phyloP scores from a whole-genome alignment of 2,329 filamentous ascomycete species.

The Falciphora oryzae region DNA sequence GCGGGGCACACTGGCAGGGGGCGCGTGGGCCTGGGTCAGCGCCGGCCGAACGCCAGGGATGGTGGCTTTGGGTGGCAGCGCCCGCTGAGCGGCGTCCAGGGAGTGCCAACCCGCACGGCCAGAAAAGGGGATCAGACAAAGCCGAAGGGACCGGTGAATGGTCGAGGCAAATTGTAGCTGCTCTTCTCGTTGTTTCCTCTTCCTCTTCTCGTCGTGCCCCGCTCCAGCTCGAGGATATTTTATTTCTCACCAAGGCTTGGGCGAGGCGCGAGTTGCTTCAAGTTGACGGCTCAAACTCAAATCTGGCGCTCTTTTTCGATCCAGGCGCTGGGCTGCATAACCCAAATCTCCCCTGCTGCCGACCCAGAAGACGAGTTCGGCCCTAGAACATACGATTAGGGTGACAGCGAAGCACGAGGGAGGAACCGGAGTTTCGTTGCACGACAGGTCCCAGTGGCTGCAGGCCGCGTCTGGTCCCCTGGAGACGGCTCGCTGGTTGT shows the following conservation, averaged over 20 bases:
- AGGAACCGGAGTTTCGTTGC: not conserved
- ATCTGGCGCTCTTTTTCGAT: too few species aligned
- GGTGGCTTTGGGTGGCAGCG: not conserved
- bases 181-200: not conserved
- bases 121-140: too few species aligned
- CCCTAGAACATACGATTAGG: not conserved
- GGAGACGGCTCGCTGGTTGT: too few species aligned
- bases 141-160: too few species aligned
- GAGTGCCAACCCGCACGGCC: too few species aligned
- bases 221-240: not conserved
- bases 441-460: not conserved
- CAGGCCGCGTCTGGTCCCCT: too few species aligned
- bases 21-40: not conserved
- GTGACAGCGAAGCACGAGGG: not conserved
- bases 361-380: not conserved
- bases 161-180: too few species aligned
- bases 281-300: too few species aligned
- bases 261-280: too few species aligned
- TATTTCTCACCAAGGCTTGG: not conserved
- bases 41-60: not conserved
- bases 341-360: not conserved
- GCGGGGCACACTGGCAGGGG: too few species aligned
- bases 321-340: too few species aligned
- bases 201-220: not conserved
- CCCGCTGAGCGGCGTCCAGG: too few species aligned